Evolutionary conservation across 352 stramenopile species (phyloP).

Genomic region (Blastocystis sp.): DNA sequence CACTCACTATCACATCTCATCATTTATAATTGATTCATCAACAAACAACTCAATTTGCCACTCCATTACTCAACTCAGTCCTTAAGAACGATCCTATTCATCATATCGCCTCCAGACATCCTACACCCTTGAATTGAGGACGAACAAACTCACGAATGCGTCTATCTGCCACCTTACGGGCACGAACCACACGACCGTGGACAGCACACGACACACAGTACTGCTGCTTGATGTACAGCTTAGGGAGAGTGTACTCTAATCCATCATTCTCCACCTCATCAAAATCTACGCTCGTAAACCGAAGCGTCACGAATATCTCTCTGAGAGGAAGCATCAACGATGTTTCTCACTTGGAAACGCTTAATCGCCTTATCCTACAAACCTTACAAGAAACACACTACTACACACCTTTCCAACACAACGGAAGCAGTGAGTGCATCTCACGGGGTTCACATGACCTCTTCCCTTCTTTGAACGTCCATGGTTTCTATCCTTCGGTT

Average conservation of each 20-base stretch:
- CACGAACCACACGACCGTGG: constrained; percentile 97
- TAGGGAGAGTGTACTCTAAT: constrained; percentile 92
- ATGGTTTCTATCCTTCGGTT: constrained; percentile 36
- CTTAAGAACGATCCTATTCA: constrained; percentile 27
- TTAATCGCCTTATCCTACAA: constrained; percentile 84
- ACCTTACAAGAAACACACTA: neutral
- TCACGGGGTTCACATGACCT: constrained; percentile 64
- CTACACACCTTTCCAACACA: constrained; percentile 30
- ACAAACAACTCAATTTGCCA: constrained; percentile 31
- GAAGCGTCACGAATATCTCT: constrained; percentile 95
- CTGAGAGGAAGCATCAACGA: constrained; percentile 89
- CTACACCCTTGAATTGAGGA: constrained; percentile 53
- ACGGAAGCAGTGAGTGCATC: constrained; percentile 61
- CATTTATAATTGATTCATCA: neutral
- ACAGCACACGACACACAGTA: constrained; percentile 98
- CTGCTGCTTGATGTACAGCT: constrained; percentile 96
- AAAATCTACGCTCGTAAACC: constrained; percentile 82
- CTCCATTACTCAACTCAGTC: neutral
- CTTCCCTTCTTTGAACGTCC: constrained; percentile 67
- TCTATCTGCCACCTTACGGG: constrained; percentile 77
- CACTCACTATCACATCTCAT: no score
- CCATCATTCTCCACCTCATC: neutral
- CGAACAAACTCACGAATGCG: constrained; percentile 53
- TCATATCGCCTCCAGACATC: neutral
- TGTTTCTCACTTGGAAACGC: constrained; percentile 80